Evolutionary conservation across 768 basidiomycete species (phyloP).

Genomic region (Mycena maculata): DNA sequence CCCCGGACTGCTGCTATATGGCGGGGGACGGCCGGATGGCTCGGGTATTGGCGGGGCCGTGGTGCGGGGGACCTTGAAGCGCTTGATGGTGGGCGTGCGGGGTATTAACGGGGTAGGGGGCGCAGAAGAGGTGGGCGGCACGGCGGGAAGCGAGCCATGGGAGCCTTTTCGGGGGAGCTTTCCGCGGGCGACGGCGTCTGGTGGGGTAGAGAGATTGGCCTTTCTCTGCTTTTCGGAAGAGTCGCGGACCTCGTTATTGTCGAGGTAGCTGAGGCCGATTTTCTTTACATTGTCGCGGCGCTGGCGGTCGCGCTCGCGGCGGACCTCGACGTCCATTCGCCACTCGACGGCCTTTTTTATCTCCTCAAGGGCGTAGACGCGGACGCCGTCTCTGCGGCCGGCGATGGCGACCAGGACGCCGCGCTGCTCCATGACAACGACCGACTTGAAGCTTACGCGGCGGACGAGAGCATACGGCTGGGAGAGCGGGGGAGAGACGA

Average conservation of each 20-base stretch:
- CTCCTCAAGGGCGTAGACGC: slow-evolving; percentile 90
- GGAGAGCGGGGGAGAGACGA: slow-evolving; percentile 76
- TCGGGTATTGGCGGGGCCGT: slow-evolving; percentile 41
- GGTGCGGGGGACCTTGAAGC: slow-evolving; percentile 43
- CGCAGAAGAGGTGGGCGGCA: slow-evolving; percentile 40
- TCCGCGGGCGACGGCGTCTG: slow-evolving; percentile 46
- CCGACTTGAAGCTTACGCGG: slow-evolving; percentile 83
- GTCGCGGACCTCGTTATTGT: slow-evolving; percentile 47
- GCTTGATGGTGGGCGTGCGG: slow-evolving; percentile 44
- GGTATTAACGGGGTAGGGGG: slow-evolving; percentile 44
- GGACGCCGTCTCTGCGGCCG: slow-evolving; percentile 85
- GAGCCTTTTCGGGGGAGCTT: slow-evolving; percentile 56
- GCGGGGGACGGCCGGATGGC: slow-evolving; percentile 72
- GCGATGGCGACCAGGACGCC: slow-evolving; percentile 93
- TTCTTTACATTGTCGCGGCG: slow-evolving; percentile 77
- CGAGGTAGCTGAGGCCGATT: slow-evolving; percentile 47
- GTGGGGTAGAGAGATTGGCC: slow-evolving; percentile 62
- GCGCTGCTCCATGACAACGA: slow-evolving; percentile 94
- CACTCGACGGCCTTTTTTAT: slow-evolving; percentile 89
- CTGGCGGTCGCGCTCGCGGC: slow-evolving; percentile 78
- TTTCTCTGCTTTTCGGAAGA: slow-evolving; percentile 61
- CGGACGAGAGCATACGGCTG: slow-evolving; percentile 87
- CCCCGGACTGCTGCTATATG: slow-evolving; percentile 57
- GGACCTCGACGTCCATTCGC: slow-evolving; percentile 84
- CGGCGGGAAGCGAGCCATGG: slow-evolving; percentile 44